Evolutionary conservation across 2,329 filamentous ascomycete species (phyloP), one percentile per base, ranked within the genome.

Genomic region (Penicillium expansum): DNA sequence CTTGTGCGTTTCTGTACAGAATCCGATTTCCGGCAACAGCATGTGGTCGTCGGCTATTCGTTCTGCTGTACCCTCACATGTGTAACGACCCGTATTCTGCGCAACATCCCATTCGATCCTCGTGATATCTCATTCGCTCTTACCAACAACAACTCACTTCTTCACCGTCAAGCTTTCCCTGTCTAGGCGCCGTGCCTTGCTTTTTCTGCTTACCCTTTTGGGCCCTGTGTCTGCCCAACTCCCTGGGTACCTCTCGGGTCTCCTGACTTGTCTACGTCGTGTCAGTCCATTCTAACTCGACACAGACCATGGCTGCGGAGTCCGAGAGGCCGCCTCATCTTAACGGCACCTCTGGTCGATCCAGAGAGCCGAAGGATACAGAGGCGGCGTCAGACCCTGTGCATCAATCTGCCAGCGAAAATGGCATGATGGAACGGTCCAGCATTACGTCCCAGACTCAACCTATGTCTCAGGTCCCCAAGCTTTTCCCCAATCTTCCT

Each of bases 31-130:
- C 30, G 42, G 48, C 47, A 43, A 37, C 69, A 71, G 70, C 70
- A 73, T 73, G 71, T 73, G 71, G 67, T 66, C 59, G 61, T 67
- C 65, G 65, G 64, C 62, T 66, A 71, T 72, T 73, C 66, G 69
- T 64, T 63, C 60, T 59, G 53, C 61, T 61, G 61, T 57, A 65
- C 49, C 57, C 45, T 69, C 62, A 57, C 60, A 62, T 61, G 70
- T 71, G 71, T 75, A 74, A 72, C 68, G 56, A 61, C 39, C 54
- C 53, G 59, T 69, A 59, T 64, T 68, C 60, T 70, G 67, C 69
- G 60, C 63, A 60, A 70, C 68, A 63, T 62, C 57, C 51, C 55
- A 50, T 57, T 49, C 57, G 37, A 56, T 45, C 48, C 49, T 52
- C 45, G 48, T 62, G 49, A 61, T 57, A 56, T 56, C 58, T 61